Base-by-base conservation (phyloP, 495 filamentous ascomycete genomes). In the Pseudevernia furfuracea region DNA sequence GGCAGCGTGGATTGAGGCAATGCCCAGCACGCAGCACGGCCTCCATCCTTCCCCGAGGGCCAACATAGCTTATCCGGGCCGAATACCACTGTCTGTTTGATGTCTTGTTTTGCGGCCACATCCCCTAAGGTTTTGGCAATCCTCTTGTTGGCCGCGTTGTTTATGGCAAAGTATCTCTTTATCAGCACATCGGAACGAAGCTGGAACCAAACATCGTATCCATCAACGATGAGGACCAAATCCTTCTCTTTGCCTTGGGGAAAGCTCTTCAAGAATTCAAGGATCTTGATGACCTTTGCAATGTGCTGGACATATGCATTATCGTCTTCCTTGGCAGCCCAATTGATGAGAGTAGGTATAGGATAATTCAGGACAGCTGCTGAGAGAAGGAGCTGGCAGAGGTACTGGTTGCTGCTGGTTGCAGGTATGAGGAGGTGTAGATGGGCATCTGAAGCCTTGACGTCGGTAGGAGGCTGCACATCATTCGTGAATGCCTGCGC, bases 181-280 rank as follows among this genome's bases (percentile, higher is more conserved):
- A 72, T 65, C 36, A 72, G 44, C n/a, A 72, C 67, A 15, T 69
- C 61, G 23, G 70, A 58, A 21, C 67, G 71, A 28, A 72, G 60
- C 53, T 72, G 71, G 57, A 72, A 70, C 70, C 70, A 72, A 14
- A 70, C 63, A 57, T 72, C 71, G 55, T 68, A 71, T 3, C 61
- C 71, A 64, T 72, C 71, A 10, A 70, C 63, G 12, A 72, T 56
- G 46, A 70, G 38, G 34, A 70, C 62, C 21, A 66, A 30, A 30
- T 69, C 67, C 37, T 69, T 49, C 21, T 64, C 52, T 39, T 64
- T 58, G 25, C 61, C 38, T 30, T 41, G 3, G 25, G 65, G 59
- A 57, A 64, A 48, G 53, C 46, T 44, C 17, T 55, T 34, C 34
- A 68, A 36, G 46, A 68, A 64, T 28, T 67, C 57, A 11, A 64